Evolutionary conservation across 1,284 basidiomycete species (phyloP), one percentile per base, ranked within the genome.

Genomic region (Hemileia vastatrix): DNA sequence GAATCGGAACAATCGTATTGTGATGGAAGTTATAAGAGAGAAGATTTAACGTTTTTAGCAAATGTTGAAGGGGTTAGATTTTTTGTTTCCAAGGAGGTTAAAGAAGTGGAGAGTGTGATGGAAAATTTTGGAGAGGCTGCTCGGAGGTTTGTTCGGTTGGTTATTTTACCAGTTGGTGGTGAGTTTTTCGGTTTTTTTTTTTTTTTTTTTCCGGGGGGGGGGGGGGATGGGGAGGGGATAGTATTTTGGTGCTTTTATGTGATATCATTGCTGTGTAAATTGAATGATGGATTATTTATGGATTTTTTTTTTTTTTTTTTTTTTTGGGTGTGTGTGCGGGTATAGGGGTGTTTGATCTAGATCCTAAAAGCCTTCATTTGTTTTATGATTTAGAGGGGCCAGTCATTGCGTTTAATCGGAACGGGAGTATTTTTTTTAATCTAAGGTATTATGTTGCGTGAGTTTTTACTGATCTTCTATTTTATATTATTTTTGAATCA

Each of bases 321-420:
- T 15, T 24, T 21, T 18, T 23, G 1, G 27, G n/a, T n/a, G n/a
- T n/a, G n/a, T n/a, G n/a, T n/a, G n/a, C n/a, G n/a, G n/a, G 6
- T 6, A 40, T 27, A 9, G 63, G 68, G 32, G 71, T 79, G 5
- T 78, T 77, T 62, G 70, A 72, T 18, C 58, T 78, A 11, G 74
- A 76, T 58, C 78, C 83, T 15, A 78, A 82, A 0, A 86, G 86
- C 60, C 71, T 97, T 66, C 88, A 93, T 70, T 82, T 98, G 2
- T 97, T 96, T 75, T 87, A 85, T 76, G 92, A 98, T 72, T 73
- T 81, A 8, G 78, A 79, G 4, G 92, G 93, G 1, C 86, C 85
- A 1, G 78, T 87, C 18, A 95, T 97, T 65, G 94, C 93, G 0
- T 97, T 97, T 80, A 98, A 97, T 76, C 81, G 90, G 31, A 85